Evolutionary conservation across 805 yeast species (phyloP).

Genomic region (Monosporozyma siamensis): DNA sequence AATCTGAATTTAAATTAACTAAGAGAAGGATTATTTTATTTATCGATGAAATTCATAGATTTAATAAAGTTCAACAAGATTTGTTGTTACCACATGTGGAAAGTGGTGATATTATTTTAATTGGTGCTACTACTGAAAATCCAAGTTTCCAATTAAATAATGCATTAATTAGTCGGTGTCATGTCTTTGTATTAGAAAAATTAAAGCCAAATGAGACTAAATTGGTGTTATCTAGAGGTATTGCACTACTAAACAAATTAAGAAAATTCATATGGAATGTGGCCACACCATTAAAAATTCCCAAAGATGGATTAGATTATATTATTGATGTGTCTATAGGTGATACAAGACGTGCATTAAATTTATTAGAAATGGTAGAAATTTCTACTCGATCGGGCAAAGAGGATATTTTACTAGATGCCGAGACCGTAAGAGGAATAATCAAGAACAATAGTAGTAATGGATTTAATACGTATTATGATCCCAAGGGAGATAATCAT

Average conservation of each 20-base stretch:
- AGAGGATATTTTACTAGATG: conserved; percentile 19
- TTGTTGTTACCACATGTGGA: conserved; percentile 77
- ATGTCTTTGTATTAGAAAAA: conserved; percentile 59
- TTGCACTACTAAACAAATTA: conserved; percentile 48
- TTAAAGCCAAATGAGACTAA: conserved; percentile 42
- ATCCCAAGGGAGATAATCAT: conserved; percentile 82
- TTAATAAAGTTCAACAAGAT: conserved; percentile 82
- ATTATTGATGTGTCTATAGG: conserved; percentile 73
- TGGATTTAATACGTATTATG: conserved; percentile 41
- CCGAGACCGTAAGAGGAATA: conserved; percentile 31
- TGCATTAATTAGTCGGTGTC: conserved; percentile 78
- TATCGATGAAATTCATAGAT: conserved; percentile 89
- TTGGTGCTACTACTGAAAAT: conserved; percentile 98
- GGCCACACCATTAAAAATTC: conserved; percentile 37
- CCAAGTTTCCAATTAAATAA: conserved; percentile 75
- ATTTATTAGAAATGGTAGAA: conserved; percentile 69
- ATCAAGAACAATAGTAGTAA: conserved; percentile 41
- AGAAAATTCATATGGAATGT: conserved; percentile 42
- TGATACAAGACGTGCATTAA: conserved; percentile 78
- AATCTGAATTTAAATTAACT: conserved; percentile 33
- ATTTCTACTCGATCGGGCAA: conserved; percentile 46
- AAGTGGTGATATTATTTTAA: conserved; percentile 64
- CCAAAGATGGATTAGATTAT: conserved; percentile 51
- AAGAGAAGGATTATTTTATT: conserved; percentile 60
- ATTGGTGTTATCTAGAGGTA: conserved; percentile 48